Evolutionary conservation across 345 rosid species (phyloP).

Genomic region (Kandelia obovata): DNA sequence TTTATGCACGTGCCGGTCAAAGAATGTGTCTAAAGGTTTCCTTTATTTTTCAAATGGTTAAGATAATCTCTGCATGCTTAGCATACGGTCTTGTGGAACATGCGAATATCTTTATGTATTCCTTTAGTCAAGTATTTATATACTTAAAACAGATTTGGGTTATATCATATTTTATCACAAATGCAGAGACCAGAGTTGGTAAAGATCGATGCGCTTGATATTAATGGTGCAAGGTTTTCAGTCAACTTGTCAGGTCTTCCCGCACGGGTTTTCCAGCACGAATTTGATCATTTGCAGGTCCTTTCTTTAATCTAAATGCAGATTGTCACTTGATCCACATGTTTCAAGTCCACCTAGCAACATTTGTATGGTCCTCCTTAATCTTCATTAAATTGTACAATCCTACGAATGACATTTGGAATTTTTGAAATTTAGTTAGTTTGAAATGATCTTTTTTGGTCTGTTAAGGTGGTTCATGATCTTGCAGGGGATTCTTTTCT

Average conservation of each 20-base stretch:
- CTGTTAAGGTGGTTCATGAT: conserved; percentile 21
- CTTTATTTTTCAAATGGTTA: no score
- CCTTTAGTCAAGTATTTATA: no score
- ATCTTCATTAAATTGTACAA: no score
- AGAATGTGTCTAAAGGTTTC: no score
- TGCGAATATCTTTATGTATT: no score
- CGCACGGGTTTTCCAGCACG: conserved; percentile 91
- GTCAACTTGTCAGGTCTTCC: conserved; percentile 73
- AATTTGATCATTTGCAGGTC: conserved; percentile 92
- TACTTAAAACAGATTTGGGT: background rate
- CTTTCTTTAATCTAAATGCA: background rate
- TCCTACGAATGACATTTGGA: no score
- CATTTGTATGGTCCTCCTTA: background rate
- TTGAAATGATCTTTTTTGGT: background rate
- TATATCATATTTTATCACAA: background rate
- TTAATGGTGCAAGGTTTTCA: conserved; percentile 63
- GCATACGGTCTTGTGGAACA: no score
- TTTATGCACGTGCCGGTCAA: no score
- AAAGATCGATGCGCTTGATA: conserved; percentile 82
- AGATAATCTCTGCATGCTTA: no score
- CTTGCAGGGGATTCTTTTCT: conserved; percentile 80
- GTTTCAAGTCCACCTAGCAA: no score
- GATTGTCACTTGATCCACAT: background rate
- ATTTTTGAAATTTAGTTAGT: no score
- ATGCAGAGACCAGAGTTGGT: conserved; percentile 87